These are phyloP conservation scores for Yamagishiella unicocca DNA, from an alignment of 139 green algal genomes.

Conservation along the genomic window DNA sequence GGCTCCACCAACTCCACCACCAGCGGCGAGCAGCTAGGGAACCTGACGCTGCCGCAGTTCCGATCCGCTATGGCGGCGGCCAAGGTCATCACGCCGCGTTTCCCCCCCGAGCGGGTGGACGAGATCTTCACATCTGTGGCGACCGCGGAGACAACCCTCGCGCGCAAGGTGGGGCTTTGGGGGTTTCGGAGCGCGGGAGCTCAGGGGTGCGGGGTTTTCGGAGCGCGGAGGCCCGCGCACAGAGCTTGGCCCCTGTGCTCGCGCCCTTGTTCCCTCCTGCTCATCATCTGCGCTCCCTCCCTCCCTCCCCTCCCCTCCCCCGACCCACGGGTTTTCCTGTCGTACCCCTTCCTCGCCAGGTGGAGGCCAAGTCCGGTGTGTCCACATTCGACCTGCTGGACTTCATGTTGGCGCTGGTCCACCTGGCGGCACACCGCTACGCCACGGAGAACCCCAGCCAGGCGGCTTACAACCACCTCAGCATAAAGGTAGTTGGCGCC, in stretches of 20 bases:
- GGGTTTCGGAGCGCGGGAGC: background rate
- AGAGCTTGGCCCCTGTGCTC: background rate
- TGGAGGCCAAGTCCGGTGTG: conserved; percentile 58
- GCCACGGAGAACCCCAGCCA: conserved; percentile 57
- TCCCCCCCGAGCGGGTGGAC: conserved; percentile 69
- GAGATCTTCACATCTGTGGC: conserved; percentile 72
- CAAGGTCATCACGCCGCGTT: conserved; percentile 57
- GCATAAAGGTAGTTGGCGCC: conserved; percentile 35
- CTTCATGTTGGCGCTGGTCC: conserved; percentile 73
- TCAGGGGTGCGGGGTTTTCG: background rate
- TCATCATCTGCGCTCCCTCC: background rate
- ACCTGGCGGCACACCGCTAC: conserved; percentile 64
- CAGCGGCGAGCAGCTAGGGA: conserved; percentile 62
- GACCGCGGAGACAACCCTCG: conserved; percentile 57
- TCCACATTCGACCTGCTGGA: conserved; percentile 72
- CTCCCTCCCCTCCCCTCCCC: background rate
- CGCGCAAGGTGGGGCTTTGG: conserved; percentile 39
- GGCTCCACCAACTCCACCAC: conserved; percentile 60
- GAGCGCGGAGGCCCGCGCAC: background rate
- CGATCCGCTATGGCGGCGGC: conserved; percentile 60
- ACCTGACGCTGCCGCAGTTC: conserved; percentile 78
- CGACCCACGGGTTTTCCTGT: too few relatives aligned
- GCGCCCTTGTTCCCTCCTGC: background rate
- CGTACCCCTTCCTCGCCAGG: conserved; percentile 5
- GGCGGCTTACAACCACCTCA: conserved; percentile 48